A percentile compares a stretch with the other conserved stretches of the same genome.
Conservation (phyloP, 495 filamentous ascomycete genomes). For the Aspergillus sclerotiicarbonarius region DNA sequence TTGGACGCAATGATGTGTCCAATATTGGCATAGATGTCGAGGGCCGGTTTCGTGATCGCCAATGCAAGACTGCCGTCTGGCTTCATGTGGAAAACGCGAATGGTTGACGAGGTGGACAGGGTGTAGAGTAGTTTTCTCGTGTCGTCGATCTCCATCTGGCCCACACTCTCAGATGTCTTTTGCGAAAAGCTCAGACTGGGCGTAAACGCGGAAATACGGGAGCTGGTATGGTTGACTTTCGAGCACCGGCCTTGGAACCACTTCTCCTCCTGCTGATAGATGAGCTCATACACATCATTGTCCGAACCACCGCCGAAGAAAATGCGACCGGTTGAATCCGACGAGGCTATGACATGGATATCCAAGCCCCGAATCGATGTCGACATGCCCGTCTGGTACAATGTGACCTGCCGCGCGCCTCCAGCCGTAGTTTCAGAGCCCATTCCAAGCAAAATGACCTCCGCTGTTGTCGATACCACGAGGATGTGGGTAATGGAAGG, state of each 20-base stretch:
- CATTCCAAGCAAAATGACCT: constrained; percentile 81
- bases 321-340: constrained; percentile 73
- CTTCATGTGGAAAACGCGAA: constrained; percentile 80
- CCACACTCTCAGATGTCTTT: constrained; percentile 58
- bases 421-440: constrained; percentile 55
- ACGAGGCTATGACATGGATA: constrained; percentile 73
- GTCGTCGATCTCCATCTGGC: constrained; percentile 83
- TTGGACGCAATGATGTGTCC: constrained; percentile 72
- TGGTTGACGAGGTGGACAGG: constrained; percentile 78
- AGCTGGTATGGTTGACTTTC: constrained; percentile 81
- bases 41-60: constrained; percentile 55
- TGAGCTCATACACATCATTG: constrained; percentile 86
- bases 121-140: constrained; percentile 85
- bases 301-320: constrained; percentile 83
- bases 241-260: constrained; percentile 86
- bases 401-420: constrained; percentile 66
- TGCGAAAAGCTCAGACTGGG: constrained; percentile 55
- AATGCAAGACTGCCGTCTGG: constrained; percentile 48
- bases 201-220: constrained; percentile 68
- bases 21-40: constrained; percentile 62
- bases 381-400: constrained; percentile 84
- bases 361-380: constrained; percentile 67
- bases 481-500: constrained; percentile 78
- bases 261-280: constrained; percentile 92
- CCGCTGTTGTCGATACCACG: constrained; percentile 79